Base-by-base conservation (phyloP, 2,329 filamentous ascomycete genomes). In the Didymella glomerata region DNA sequence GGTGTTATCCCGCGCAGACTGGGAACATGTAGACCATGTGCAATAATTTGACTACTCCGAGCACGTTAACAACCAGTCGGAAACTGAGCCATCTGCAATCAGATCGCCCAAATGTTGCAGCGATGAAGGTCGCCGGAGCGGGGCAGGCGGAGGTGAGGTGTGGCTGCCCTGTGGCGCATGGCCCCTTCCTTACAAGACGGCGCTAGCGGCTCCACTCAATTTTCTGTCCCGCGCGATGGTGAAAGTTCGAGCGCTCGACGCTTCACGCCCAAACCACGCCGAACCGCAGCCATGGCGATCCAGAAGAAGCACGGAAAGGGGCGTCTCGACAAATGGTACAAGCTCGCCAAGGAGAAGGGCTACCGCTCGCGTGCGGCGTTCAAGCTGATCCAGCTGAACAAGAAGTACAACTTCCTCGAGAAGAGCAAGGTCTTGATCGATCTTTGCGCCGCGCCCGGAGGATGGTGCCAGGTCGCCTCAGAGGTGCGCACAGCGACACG, bases 251-350 rank as follows among this genome's bases (percentile, higher is more conserved):
- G 30, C 58, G 60, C 57, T 34, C 38, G 22, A 24, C 48, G 40
- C 51, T 44, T 46, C 61, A 58, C 62, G 38, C 51, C 45, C 50
- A 44, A 64, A 59, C 65, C 60, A 62, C 65, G 60, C 59, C 59
- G 47, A 54, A 32, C 62, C 61, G 65, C 69, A 71, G 64, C 67
- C 57, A 98, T 98, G 95, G 93, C 92, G 74, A 94, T 98, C 73
- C 92, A 98, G 76, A 97, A 98, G 86, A 98, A 98, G 86, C 91
- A 97, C 82, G 94, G 93, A 81, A 98, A 98, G 83, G 94, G 94
- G 79, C 93, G 94, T 86, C 85, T 97, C 73, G 95, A 99, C 81
- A 97, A 98, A 81, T 98, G 93, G 92, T 99, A 98, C 81, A 94
- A 93, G 77, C 88, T 98, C 72, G 95, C 95, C 62, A 99, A 99